phyloP scores from a whole-genome alignment of 2,329 filamentous ascomycete genomes.

The Biscogniauxia sp. region DNA sequence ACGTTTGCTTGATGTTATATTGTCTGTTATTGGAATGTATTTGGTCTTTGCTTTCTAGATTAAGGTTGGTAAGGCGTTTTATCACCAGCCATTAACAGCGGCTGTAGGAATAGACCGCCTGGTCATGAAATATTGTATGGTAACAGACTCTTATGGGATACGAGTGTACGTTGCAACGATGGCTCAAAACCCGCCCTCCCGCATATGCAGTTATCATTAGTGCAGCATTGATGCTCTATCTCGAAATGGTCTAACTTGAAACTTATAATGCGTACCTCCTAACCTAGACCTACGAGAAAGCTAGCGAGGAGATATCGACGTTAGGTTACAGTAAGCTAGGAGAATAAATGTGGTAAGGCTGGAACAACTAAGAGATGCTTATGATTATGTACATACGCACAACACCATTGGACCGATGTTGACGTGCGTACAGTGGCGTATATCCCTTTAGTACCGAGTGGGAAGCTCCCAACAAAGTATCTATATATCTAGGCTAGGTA shows the following conservation, averaged over 20 bases:
- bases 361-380: not conserved
- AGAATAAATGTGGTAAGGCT: not conserved
- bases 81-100: too few relatives aligned
- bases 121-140: too few relatives aligned
- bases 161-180: too few relatives aligned
- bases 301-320: not conserved
- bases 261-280: not conserved
- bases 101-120: too few relatives aligned
- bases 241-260: too few relatives aligned
- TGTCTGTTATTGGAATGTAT: not conserved
- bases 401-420: not conserved
- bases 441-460: not conserved
- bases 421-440: too few relatives aligned
- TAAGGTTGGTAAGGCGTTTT: not conserved
- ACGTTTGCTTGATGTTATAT: conserved; percentile 10
- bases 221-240: too few relatives aligned
- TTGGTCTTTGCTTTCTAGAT: not conserved
- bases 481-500: too few relatives aligned
- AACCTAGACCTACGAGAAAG: not conserved
- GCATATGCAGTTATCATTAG: too few relatives aligned
- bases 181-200: too few relatives aligned
- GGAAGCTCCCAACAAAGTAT: not conserved
- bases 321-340: not conserved
- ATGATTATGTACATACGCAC: not conserved
- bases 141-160: too few relatives aligned